A percentile compares a stretch with the other conserved stretches of the same genome.
Conservation (phyloP, 768 basidiomycete genomes). For the Psilocybe cubensis region DNA sequence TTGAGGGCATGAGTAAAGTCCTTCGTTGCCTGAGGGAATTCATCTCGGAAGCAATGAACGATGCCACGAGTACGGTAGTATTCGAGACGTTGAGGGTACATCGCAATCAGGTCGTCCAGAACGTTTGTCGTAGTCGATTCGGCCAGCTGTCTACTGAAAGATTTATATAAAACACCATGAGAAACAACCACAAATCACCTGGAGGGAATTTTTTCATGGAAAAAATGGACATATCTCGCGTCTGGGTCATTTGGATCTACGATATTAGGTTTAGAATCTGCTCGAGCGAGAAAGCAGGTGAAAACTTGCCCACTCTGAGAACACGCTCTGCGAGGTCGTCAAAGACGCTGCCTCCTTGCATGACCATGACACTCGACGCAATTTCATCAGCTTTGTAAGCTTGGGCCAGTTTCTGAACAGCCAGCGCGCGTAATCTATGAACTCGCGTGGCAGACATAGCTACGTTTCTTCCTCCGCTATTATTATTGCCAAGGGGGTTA, state of each 20-base stretch:
- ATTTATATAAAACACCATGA: conserved; percentile 9
- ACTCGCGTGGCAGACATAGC: conserved; percentile 87
- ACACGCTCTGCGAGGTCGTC: conserved; percentile 92
- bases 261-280: conserved; percentile 4
- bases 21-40: conserved; percentile 71
- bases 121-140: conserved; percentile 81
- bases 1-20: conserved; percentile 84
- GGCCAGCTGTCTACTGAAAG: conserved; percentile 69
- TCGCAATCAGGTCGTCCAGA: conserved; percentile 77
- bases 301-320: conserved; percentile 55
- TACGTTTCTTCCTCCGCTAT: conserved; percentile 67
- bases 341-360: conserved; percentile 93
- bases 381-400: conserved; percentile 91
- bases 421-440: conserved; percentile 77
- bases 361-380: conserved; percentile 91
- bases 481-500: conserved; percentile 54
- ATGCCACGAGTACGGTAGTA: conserved; percentile 90
- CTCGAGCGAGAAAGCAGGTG: not conserved
- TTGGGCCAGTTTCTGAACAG: conserved; percentile 84
- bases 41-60: conserved; percentile 87
- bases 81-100: conserved; percentile 77
- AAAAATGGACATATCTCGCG: conserved; percentile 90
- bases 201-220: conserved; percentile 94
- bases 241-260: conserved; percentile 78
- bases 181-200: conserved; percentile 49